phyloP scores from a whole-genome alignment of 345 rosid species.

The Eutrema japonicum region DNA sequence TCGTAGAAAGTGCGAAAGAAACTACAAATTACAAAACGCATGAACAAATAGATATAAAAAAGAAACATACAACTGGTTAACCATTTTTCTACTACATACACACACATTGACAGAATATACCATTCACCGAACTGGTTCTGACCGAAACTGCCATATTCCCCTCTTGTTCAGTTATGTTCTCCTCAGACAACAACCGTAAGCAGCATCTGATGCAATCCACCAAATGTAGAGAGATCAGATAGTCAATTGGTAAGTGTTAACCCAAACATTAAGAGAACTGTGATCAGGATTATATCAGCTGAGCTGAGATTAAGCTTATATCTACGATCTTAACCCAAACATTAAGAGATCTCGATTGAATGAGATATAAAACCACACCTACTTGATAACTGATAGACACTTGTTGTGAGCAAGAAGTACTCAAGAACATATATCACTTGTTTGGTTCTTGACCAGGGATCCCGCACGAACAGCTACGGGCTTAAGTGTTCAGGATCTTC shows the following conservation, averaged over 20 bases:
- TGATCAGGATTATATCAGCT: constrained; percentile 16
- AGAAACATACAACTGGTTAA: constrained; percentile 17
- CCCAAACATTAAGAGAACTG: constrained; percentile 4
- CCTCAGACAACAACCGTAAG: constrained; percentile 33
- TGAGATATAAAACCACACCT: constrained; percentile 20
- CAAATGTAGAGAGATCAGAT: constrained; percentile 29
- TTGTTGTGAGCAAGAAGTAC: constrained; percentile 36
- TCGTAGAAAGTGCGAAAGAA: not conserved
- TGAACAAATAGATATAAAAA: constrained; percentile 20
- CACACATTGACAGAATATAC: constrained; percentile 33
- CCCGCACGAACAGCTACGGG: constrained; percentile 48
- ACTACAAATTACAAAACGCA: constrained; percentile 30
- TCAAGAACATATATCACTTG: constrained; percentile 53
- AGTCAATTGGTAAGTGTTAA: not conserved
- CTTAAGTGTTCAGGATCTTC: constrained; percentile 49
- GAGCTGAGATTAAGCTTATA: not conserved
- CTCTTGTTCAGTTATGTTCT: constrained; percentile 28
- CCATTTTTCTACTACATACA: constrained; percentile 31
- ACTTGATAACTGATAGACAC: constrained; percentile 31
- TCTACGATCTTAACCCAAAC: too few relatives aligned
- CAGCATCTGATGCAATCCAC: constrained; percentile 30
- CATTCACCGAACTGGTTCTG: constrained; percentile 23
- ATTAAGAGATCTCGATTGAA: too few relatives aligned
- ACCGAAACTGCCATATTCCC: constrained; percentile 23
- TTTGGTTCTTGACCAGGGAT: constrained; percentile 45